These are phyloP conservation scores for Lindgomyces ingoldianus DNA, from an alignment of 495 filamentous ascomycete genomes.

Conservation along the genomic window DNA sequence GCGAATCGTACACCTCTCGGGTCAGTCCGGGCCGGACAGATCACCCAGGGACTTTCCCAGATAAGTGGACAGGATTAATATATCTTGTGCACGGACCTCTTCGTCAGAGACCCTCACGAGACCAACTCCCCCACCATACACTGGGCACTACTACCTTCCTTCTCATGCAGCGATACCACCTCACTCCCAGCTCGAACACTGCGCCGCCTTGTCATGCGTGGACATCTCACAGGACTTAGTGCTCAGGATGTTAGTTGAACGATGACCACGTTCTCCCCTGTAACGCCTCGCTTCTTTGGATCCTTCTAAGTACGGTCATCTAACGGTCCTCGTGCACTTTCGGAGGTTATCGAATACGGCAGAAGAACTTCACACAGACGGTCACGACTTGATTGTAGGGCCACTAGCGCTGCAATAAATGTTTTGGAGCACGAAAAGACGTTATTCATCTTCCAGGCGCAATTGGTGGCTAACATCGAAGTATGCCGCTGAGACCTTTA, in stretches of 20 bases:
- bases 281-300: constrained; percentile 9
- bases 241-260: neutral
- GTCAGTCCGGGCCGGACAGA: neutral
- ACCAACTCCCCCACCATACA: constrained; percentile 17
- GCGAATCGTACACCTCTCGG: constrained; percentile 9
- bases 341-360: neutral
- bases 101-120: constrained; percentile 20
- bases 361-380: constrained; percentile 1
- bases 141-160: constrained; percentile 17
- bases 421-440: neutral
- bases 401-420: constrained; percentile 2
- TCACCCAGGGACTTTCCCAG: constrained; percentile 18
- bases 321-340: neutral
- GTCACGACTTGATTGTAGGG: neutral
- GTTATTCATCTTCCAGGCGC: neutral
- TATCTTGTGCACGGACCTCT: constrained; percentile 25
- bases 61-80: constrained; percentile 25
- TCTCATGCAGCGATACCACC: constrained; percentile 8
- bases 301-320: constrained; percentile 14
- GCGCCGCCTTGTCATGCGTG: neutral
- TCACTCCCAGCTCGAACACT: neutral
- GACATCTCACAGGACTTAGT: constrained; percentile 2
- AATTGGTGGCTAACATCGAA: constrained; percentile 1
- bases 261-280: constrained; percentile 13
- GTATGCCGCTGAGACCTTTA: neutral